Conservation (phyloP, 805 yeast genomes). For the Saccharomyces paradoxus region DNA sequence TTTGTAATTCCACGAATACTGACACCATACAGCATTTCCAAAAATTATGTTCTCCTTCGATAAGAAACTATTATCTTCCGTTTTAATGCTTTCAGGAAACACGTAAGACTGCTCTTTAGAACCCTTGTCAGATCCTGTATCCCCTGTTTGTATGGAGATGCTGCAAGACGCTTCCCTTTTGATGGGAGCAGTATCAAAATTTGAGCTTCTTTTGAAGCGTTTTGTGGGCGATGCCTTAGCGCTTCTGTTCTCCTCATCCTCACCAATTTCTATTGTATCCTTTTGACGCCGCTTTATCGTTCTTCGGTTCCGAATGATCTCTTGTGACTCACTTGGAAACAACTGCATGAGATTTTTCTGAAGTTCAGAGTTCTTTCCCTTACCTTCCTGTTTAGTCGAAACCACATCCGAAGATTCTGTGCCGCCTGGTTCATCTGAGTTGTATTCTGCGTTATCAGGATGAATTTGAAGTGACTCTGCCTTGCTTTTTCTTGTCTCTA, state of each 20-base stretch:
- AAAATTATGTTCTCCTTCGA: slow-evolving; percentile 26
- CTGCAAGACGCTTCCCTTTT: slow-evolving; percentile 3
- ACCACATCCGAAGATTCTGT: neutral
- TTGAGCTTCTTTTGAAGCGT: neutral
- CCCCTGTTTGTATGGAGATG: neutral
- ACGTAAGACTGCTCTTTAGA: neutral
- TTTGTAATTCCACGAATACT: slow-evolving; percentile 35
- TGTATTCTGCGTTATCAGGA: neutral
- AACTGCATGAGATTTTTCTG: neutral
- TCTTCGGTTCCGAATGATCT: slow-evolving; percentile 11
- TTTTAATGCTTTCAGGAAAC: slow-evolving; percentile 5
- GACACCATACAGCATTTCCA: slow-evolving; percentile 45
- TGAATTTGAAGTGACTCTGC: neutral
- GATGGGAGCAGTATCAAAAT: neutral
- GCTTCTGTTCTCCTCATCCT: slow-evolving; percentile 5
- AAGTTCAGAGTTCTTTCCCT: neutral
- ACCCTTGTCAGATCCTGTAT: slow-evolving; percentile 4
- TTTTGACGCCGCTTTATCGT: slow-evolving; percentile 2
- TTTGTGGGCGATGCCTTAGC: slow-evolving; percentile 2
- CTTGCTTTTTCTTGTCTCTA: neutral
- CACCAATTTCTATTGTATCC: slow-evolving; percentile 5
- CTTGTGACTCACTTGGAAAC: slow-evolving; percentile 11
- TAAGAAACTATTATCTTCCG: slow-evolving; percentile 12
- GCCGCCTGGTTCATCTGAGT: neutral
- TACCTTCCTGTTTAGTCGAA: neutral